phyloP scores from a whole-genome alignment of 768 basidiomycete genomes.

The Rhodotorula toruloides region DNA sequence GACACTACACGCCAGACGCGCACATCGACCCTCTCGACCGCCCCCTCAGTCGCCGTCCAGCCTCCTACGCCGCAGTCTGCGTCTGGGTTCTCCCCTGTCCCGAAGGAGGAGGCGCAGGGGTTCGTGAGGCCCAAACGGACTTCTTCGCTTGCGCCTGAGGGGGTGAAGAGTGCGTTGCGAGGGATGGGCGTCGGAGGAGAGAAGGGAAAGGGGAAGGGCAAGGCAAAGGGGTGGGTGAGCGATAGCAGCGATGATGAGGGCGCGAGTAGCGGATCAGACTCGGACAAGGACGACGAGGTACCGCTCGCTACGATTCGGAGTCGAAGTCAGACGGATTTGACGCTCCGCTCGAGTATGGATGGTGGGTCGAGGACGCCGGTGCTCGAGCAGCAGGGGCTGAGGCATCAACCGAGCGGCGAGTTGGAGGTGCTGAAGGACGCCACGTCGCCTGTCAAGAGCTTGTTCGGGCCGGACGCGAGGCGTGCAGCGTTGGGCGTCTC shows the following conservation, averaged over 20 bases:
- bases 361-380: not conserved
- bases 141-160: conserved; percentile 14
- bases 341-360: not conserved
- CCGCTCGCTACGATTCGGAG: conserved; percentile 28
- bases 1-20: not conserved
- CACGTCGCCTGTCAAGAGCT: conserved; percentile 3
- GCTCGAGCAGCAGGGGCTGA: not conserved
- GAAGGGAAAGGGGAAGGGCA: not conserved
- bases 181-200: conserved; percentile 11
- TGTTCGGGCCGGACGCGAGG: not conserved
- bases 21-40: not conserved
- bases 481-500: not conserved
- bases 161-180: conserved; percentile 12
- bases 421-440: conserved; percentile 13
- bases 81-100: conserved; percentile 9
- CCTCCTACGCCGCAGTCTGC: conserved; percentile 23
- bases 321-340: conserved; percentile 23
- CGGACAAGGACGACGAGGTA: conserved; percentile 33
- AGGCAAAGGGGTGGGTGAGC: conserved; percentile 6
- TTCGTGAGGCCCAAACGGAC: conserved; percentile 8
- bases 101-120: not conserved
- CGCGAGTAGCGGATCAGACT: conserved; percentile 8
- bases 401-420: conserved; percentile 3
- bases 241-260: conserved; percentile 34
- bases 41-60: conserved; percentile 17